Evolutionary conservation across 1,284 basidiomycete genomes (phyloP), one percentile per base, ranked within the genome.

Genomic region (Microbotryomycetes sp.): DNA sequence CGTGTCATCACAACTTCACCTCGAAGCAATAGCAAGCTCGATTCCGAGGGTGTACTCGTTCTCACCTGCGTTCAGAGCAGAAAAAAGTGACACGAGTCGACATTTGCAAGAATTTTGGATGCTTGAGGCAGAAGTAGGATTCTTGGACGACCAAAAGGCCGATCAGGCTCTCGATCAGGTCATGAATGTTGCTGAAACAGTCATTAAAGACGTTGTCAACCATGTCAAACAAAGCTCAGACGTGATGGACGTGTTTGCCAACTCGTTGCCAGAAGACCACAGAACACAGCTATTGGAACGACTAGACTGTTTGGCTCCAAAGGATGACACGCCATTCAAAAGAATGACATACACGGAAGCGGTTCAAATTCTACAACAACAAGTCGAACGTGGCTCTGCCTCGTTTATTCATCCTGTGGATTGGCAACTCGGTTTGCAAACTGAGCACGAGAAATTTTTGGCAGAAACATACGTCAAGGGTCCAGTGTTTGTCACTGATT

Each of bases 91-190:
- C 69, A 97, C 94, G 1, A 84, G 84, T 54, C 82, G 94, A n/a
- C 94, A 99, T 76, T 82, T 99, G 6, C 84, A 90, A 53, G 96
- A 99, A 74, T 99, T 98, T 76, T 96, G 91, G 89, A 98, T 98
- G 94, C 82, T 96, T 60, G 94, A 99, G 77, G 92, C 88, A 0
- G 94, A 96, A 74, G 84, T 89, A 79, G 84, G 84, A 0, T 88
- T 88, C 73, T 70, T 77, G n/a, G 65, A 57, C 19, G 58, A 73
- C 4, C 64, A 70, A 6, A 16, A 31, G 2, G 22, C 47, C 12
- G 19, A 9, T 42, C 46, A 50, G 2, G 64, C 58, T 4, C 69
- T 80, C 28, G 74, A 76, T 12, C 82, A 83, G 23, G 76, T 96
- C 16, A 87, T 89, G 74, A 77, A 79, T 46, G 78, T 91, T 25